Conservation (phyloP, 2,329 filamentous ascomycete genomes). For the Ceratocystis colombiana region DNA sequence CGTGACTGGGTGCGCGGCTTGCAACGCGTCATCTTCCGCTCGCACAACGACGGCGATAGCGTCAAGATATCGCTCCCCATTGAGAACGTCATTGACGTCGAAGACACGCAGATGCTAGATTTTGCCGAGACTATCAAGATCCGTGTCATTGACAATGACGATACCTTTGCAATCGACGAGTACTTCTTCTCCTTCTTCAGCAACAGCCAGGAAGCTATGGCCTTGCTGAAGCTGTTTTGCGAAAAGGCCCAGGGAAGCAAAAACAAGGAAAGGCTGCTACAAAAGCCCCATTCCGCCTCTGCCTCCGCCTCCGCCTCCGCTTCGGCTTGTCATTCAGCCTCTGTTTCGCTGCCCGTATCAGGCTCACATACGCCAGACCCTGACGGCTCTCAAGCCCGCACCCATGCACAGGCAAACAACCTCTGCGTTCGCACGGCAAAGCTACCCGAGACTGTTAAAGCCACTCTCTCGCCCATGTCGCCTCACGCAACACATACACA, state of each 20-base stretch:
- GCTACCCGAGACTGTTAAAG: constrained; percentile 49
- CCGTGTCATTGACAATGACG: constrained; percentile 82
- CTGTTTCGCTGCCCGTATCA: neutral
- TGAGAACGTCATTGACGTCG: constrained; percentile 80
- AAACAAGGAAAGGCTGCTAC: constrained; percentile 15
- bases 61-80: constrained; percentile 92
- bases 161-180: constrained; percentile 93
- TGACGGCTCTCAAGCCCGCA: constrained; percentile 19
- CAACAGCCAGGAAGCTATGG: constrained; percentile 71
- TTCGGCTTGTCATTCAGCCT: constrained; percentile 6
- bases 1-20: constrained; percentile 95
- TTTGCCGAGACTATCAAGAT: constrained; percentile 92
- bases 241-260: constrained; percentile 38
- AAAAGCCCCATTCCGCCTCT: neutral
- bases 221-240: constrained; percentile 62
- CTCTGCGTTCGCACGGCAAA: constrained; percentile 34
- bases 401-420: constrained; percentile 25
- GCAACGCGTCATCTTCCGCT: constrained; percentile 89
- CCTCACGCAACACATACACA: constrained; percentile 36
- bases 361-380: constrained; percentile 7
- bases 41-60: constrained; percentile 91
- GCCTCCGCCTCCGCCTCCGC: neutral
- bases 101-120: constrained; percentile 81
- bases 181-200: constrained; percentile 97
- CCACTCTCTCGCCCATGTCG: constrained; percentile 48